Percentiles rank a stretch among this genome's conserved stretches.
These are phyloP conservation scores for Neckera pumila DNA, from an alignment of 225 moss, liverwort and hornwort species.

Conservation along the genomic window DNA sequence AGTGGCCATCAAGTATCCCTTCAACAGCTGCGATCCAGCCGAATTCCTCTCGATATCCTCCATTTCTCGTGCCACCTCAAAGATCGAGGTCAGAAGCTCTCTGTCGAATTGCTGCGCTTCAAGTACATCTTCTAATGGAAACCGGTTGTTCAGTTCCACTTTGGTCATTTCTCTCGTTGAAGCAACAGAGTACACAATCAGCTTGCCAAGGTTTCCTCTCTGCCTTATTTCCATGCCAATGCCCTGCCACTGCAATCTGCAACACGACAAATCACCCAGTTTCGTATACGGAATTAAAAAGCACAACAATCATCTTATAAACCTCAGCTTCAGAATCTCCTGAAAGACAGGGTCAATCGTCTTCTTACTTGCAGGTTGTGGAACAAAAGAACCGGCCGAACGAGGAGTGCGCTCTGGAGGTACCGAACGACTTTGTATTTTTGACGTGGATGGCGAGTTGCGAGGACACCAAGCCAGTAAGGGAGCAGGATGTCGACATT, in stretches of 20 bases:
- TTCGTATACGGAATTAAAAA: neutral
- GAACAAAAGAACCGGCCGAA: neutral
- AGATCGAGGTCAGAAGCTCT: slow-evolving; percentile 64
- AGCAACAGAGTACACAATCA: neutral
- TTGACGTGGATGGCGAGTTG: neutral
- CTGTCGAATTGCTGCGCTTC: slow-evolving; percentile 93
- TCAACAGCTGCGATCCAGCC: slow-evolving; percentile 49
- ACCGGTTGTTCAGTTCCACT: neutral
- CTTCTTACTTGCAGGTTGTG: slow-evolving; percentile 11
- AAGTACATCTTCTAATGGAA: slow-evolving; percentile 66
- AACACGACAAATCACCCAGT: neutral
- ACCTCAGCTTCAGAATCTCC: neutral
- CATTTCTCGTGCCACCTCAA: slow-evolving; percentile 82
- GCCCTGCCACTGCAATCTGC: slow-evolving; percentile 13
- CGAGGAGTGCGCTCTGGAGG: neutral
- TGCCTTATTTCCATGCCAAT: neutral
- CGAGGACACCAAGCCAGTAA: neutral
- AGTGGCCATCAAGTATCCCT: slow-evolving; percentile 85
- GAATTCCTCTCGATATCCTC: slow-evolving; percentile 67
- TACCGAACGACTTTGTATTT: neutral
- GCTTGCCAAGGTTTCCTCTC: neutral
- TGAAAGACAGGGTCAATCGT: neutral
- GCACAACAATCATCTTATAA: neutral
- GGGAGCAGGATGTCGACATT: neutral
- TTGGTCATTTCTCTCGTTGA: slow-evolving; percentile 4